Evolutionary conservation across 495 filamentous ascomycete genomes (phyloP), one percentile per base, ranked within the genome.

Genomic region (Immersiella caudata): DNA sequence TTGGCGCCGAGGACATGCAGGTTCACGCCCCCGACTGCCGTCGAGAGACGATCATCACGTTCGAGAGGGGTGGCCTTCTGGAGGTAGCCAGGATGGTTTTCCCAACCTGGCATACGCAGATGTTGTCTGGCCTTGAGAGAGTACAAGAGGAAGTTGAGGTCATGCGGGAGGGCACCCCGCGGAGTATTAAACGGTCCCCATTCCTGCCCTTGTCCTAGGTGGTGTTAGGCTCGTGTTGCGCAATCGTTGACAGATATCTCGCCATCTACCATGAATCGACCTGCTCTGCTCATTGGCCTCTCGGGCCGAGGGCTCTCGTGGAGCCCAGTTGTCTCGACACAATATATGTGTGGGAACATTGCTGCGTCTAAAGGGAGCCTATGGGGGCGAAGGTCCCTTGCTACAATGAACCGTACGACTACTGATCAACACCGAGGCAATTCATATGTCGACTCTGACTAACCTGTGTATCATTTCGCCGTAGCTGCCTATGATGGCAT

Each of bases 391-490:
- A 59, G 50, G n/a, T 59, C 71, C 21, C 26, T 69, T 12, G 65
- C 65, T 51, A 67, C 71, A 12, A 65, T 71, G 46, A 62, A 40
- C 49, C 52, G 71, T 68, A 68, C 40, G 64, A 14, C 40, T 18
- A 12, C 40, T 18, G 6, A 14, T 18, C 16, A 14, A 6, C 11
- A 14, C 5, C 5, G 40, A 46, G 40, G 40, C 33, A 12, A 14
- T 14, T 12, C 16, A 46, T 14, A 46, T 18, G 16, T 46, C 14
- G 11, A 14, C 4, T 18, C 16, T 6, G 2, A 46, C 40, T 46
- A 12, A 46, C 40, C 29, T 33, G 40, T 46, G n/a, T 12, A 12
- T 46, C 40, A 46, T 46, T 5, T 2, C 4, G 14, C 22, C 20
- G 22, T 16, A 59, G 56, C 56, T 54, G 25, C 60, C 46, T 52